Evolutionary conservation across 1,284 basidiomycete genomes (phyloP), one percentile per base, ranked within the genome.

Genomic region (Cutaneotrichosporon arboriforme): DNA sequence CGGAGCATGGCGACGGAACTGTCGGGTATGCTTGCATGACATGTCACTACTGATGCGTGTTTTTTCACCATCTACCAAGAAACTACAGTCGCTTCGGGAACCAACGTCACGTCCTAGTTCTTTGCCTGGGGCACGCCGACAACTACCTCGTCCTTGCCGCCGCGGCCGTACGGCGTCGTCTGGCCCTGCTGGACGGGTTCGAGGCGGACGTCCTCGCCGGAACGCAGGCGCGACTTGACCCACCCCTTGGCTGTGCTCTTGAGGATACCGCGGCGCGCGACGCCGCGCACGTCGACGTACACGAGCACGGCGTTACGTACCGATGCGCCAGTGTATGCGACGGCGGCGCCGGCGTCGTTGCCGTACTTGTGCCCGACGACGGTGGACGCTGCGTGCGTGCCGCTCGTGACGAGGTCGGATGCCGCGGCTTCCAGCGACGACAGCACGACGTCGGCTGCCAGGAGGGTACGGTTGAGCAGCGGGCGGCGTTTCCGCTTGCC

Each of bases 371-470:
- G 67, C 15, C 79, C 79, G 23, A 86, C 79, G 34, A 83, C 81
- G 13, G 78, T 77, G 0, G 81, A 79, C 2, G 86, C 72, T 8
- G 81, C 78, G 41, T 79, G 71, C 1, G 82, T 81, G 1, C 83
- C 80, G 3, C 76, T 77, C 50, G 83, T 81, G 18, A 88, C 74
- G 17, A 89, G 65, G 48, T 81, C 80, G 47, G 80, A 76, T 17
- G 83, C 77, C 0, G 84, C 84, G 46, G 83, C 78, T 67, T 88
- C 85, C 23, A 89, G 70, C 4, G 85, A 84, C 7, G 84, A 83
- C 9, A 87, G 75, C 40, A 90, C 81, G 39, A 88, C 80, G 62
- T 88, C 85, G 15, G 83, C 83, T 7, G 85, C 85, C 22, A 87
- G 79, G 22, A 84, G 64, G 12, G 86, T 63, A 26, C 82, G 79